These are phyloP conservation scores for Gnomoniopsis smithogilvyi DNA, from an alignment of 2,329 filamentous ascomycete species.

Conservation along the genomic window DNA sequence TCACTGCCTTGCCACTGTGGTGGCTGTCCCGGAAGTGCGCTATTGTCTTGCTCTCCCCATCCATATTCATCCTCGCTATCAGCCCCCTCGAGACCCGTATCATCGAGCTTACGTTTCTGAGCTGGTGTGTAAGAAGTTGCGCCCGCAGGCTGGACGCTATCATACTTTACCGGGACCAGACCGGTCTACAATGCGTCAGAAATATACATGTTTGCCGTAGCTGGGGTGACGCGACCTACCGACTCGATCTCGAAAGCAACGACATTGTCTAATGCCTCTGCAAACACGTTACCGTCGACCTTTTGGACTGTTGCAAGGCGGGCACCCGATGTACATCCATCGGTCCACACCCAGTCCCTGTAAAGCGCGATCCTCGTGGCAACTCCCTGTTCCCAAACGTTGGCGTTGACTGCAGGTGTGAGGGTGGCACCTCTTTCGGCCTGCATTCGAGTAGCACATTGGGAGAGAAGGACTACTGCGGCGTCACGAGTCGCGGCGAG, in stretches of 20 bases:
- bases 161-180: constrained; percentile 38
- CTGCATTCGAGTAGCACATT: constrained; percentile 79
- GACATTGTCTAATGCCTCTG: constrained; percentile 38
- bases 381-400: constrained; percentile 77
- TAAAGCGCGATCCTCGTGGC: constrained; percentile 74
- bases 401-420: constrained; percentile 70
- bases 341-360: constrained; percentile 65
- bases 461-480: constrained; percentile 72
- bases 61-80: constrained; percentile 67
- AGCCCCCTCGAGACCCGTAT: constrained; percentile 57
- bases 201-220: constrained; percentile 12
- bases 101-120: constrained; percentile 62
- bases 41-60: constrained; percentile 66
- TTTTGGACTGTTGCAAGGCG: constrained; percentile 66
- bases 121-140: constrained; percentile 34
- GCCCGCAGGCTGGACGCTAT: constrained; percentile 33
- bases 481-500: constrained; percentile 71
- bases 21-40: constrained; percentile 56
- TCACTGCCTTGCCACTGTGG: constrained; percentile 68
- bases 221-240: constrained; percentile 32
- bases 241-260: constrained; percentile 47
- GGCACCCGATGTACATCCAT: constrained; percentile 43
- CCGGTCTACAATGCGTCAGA: constrained; percentile 35
- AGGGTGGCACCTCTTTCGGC: constrained; percentile 64
- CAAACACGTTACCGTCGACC: constrained; percentile 48